Base-by-base conservation (phyloP, 164 flowering plant species). In the Saururus chinensis region DNA sequence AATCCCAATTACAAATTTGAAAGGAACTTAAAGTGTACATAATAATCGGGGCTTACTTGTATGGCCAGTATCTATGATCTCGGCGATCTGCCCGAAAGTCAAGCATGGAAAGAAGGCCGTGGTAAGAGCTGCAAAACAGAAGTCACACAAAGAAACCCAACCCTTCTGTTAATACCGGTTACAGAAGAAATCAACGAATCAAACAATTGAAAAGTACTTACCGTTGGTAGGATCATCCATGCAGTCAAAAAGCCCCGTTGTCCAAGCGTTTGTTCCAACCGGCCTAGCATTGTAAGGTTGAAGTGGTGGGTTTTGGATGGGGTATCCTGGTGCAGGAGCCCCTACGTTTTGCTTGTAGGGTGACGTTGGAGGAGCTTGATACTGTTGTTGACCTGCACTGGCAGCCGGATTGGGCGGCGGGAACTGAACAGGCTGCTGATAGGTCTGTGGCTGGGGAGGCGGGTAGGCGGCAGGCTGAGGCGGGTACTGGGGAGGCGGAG, bases 151-250 rank as follows among this genome's bases (percentile, higher is more conserved):
- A 12, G 49, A 17, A 45, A 2, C 2, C 6, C 37, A 2, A 30
- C 2, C 37, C 37, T 30, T 30, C 37, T 45, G 11, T 1, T 19
- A 20, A 1, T 23, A 53, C 56, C 4, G 19, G 19, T 7, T 14
- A 20, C 17, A 53, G 22, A 53, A 19, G 13, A 53, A 19, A 53
- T n/a, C 14, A 8, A 45, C 25, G 17, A 53, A 9, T 23, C 6
- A 4, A 53, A 53, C 4, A 42, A 42, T 4, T 56, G 2, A 25
- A 24, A 26, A 7, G 9, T 10, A 1, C 11, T 53, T 40, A 80
- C 84, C 77, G 37, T 73, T 77, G 22, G 55, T 63, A 10, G 81
- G 81, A 56, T 80, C 79, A 0, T 80, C 76, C 78, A 80, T 73
- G 78, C 77, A 77, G 22, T 74, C 79, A 51, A 75, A 80, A 0